Evolutionary conservation across 2,329 filamentous ascomycete genomes (phyloP), one percentile per base, ranked within the genome.

Genomic region (Diaporthe sp.): DNA sequence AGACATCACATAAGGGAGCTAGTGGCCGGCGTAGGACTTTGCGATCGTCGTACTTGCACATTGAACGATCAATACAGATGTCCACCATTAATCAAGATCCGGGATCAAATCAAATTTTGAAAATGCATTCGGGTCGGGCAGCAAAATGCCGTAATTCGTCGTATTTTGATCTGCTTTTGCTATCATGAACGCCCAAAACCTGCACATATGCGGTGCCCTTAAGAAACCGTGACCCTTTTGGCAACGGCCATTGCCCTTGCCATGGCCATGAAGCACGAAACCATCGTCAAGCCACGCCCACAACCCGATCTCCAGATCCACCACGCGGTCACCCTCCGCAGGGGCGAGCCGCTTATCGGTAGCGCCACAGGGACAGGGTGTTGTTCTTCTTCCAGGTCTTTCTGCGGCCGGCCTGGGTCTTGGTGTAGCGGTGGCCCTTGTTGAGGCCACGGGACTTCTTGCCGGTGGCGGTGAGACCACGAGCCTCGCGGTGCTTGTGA

Each of bases 331-430:
- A 68, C 72, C 39, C 50, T 69, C 70, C 72, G 63, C 71, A 74
- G 70, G 61, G 68, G 69, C 77, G 71, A 75, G 71, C 70, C 78
- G 77, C 81, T 89, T 94, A 98, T 89, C 96, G 92, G 94, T 98
- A 98, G 88, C 96, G 93, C 96, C 96, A 98, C 87, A 98, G 94
- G 84, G 94, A 97, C 86, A 98, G 93, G 88, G 96, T 99, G 94
- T 99, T 99, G 92, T 98, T 95, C 87, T 94, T 92, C 94, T 98
- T 98, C 97, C 97, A 99, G 87, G 96, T 99, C 95, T 99, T 98
- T 92, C 97, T 96, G 88, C 97, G 93, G 84, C 97, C 97, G 82
- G 95, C 94, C 81, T 90, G 91, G 87, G 97, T 99, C 92, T 99
- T 98, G 95, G 96, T 98, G 95, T 94, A 99, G 85, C 94, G 92